phyloP scores from a whole-genome alignment of 2,329 filamentous ascomycete genomes.

The Cercospora berteroae region DNA sequence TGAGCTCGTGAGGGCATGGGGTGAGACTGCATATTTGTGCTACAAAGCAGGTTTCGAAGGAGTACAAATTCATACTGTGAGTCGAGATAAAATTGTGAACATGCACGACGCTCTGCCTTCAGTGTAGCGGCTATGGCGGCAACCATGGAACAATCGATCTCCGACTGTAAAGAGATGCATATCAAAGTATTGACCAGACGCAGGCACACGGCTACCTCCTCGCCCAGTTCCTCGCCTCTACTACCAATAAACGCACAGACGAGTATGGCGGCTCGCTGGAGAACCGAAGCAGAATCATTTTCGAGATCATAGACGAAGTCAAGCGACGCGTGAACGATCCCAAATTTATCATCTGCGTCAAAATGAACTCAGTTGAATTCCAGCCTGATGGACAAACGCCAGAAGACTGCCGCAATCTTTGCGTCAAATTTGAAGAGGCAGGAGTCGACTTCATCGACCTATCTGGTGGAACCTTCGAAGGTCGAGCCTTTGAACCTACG shows the following conservation, averaged over 20 bases:
- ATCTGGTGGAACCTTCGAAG: conserved; percentile 33
- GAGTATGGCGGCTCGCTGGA: conserved; percentile 45
- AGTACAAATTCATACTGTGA: conserved; percentile 28
- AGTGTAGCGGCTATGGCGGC: not conserved
- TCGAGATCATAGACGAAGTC: conserved; percentile 44
- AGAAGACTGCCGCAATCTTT: conserved; percentile 32
- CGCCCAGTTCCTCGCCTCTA: conserved; percentile 42
- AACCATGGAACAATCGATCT: not conserved
- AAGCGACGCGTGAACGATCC: conserved; percentile 26
- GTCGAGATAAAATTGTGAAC: not conserved
- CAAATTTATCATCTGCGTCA: conserved; percentile 34
- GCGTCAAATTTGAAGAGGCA: conserved; percentile 27
- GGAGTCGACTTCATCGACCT: conserved; percentile 32
- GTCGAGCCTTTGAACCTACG: conserved; percentile 33
- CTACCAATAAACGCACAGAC: conserved; percentile 45
- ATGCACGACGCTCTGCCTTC: not conserved
- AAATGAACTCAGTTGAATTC: conserved; percentile 36
- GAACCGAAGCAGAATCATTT: conserved; percentile 40
- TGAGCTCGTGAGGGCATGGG: conserved; percentile 31
- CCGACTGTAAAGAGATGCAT: not conserved
- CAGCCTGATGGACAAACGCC: conserved; percentile 31
- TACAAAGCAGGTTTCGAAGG: conserved; percentile 35
- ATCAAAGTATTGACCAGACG: not conserved
- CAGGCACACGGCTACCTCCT: conserved; percentile 44
- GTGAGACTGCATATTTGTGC: conserved; percentile 30